A percentile compares a stretch with the other conserved stretches of the same genome.
phyloP scores from a whole-genome alignment of 2,329 filamentous ascomycete genomes.

The Alternaria ventricosa region DNA sequence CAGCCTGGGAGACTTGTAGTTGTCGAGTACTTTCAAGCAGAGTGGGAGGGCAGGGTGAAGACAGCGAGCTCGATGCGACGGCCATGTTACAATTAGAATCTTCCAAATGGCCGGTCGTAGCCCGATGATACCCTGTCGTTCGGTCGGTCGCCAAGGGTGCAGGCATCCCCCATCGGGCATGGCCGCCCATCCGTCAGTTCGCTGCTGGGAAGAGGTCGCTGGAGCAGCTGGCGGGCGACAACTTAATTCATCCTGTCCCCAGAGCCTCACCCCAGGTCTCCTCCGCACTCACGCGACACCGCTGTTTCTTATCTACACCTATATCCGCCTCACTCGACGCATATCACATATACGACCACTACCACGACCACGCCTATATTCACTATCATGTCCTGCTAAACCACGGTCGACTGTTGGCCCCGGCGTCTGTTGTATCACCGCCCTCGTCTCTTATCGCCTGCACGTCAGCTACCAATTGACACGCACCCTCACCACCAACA shows the following conservation, averaged over 20 bases:
- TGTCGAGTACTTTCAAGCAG: neutral
- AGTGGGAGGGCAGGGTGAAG: neutral
- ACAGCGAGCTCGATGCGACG: neutral
- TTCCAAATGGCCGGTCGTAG: constrained; percentile 13
- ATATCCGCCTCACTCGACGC: neutral
- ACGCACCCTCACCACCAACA: constrained; percentile 25
- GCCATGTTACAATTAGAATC: constrained; percentile 8
- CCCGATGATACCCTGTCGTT: constrained; percentile 13
- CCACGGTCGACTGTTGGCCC: constrained; percentile 30
- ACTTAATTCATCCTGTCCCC: constrained; percentile 23
- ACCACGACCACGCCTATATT: constrained; percentile 1
- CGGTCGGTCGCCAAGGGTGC: constrained; percentile 9
- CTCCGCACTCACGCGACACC: constrained; percentile 15
- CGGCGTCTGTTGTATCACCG: constrained; percentile 41
- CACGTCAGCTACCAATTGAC: constrained; percentile 44
- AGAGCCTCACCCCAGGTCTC: constrained; percentile 21
- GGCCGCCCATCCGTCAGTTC: constrained; percentile 13
- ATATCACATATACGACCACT: neutral
- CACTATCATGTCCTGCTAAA: constrained; percentile 26
- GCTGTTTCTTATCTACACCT: constrained; percentile 1
- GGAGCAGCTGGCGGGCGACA: constrained; percentile 10
- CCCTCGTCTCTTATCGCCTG: constrained; percentile 43
- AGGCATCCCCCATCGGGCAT: constrained; percentile 15
- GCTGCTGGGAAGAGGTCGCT: constrained; percentile 18
- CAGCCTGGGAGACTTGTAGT: neutral